Evolutionary conservation across 805 yeast species (phyloP).

Genomic region (Pichia gijzeniarum): DNA sequence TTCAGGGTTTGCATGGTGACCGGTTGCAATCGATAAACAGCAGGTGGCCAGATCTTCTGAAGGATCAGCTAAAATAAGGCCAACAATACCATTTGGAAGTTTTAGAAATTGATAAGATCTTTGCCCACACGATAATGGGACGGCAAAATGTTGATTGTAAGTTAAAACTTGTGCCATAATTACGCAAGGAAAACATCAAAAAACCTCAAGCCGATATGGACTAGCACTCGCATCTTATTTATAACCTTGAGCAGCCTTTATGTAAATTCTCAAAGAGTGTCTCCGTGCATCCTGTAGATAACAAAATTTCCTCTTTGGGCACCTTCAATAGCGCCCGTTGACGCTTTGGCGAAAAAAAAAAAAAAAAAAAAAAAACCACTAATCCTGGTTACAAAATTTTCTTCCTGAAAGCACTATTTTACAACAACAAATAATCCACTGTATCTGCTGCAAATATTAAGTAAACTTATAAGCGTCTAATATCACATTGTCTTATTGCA

Average conservation of each 20-base stretch:
- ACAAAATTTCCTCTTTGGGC: conserved; percentile 1
- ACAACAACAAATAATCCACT: too few species aligned
- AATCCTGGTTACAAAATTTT: too few species aligned
- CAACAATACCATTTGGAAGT: conserved; percentile 63
- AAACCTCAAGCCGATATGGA: too few species aligned
- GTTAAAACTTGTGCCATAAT: not conserved
- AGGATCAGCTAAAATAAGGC: conserved; percentile 72
- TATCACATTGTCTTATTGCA: too few species aligned
- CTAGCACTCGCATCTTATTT: too few species aligned
- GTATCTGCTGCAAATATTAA: too few species aligned
- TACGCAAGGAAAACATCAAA: not conserved
- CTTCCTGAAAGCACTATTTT: too few species aligned
- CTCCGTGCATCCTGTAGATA: not conserved
- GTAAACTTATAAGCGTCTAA: too few species aligned
- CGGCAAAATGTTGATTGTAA: conserved; percentile 8
- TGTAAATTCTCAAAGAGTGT: not conserved
- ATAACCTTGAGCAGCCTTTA: too few species aligned
- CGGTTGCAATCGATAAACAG: conserved; percentile 70
- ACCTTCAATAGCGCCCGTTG: not conserved
- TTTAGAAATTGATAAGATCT: conserved; percentile 40
- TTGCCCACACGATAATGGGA: conserved; percentile 16
- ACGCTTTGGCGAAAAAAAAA: too few species aligned
- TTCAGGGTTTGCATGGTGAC: conserved; percentile 74
- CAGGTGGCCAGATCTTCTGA: conserved; percentile 57
- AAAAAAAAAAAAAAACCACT: too few species aligned